Conservation (phyloP, 108 stramenopile genomes). For the Discostella pseudostelligera region DNA sequence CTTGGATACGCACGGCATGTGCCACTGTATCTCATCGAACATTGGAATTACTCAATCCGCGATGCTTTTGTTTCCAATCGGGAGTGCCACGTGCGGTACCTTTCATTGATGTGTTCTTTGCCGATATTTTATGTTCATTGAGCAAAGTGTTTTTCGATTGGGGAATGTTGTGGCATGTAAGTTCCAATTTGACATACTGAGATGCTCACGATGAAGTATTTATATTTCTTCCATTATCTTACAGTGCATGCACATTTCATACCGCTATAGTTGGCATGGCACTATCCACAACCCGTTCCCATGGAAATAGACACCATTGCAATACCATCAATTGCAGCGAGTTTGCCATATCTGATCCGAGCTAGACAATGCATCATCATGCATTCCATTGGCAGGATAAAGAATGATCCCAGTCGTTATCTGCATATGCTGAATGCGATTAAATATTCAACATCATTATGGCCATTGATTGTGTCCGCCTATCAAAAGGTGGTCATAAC, state of each 20-base stretch:
- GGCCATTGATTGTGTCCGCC: constrained; percentile 72
- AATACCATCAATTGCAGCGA: constrained; percentile 68
- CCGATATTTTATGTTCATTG: constrained; percentile 84
- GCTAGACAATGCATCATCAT: constrained; percentile 84
- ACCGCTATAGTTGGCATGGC: constrained; percentile 60
- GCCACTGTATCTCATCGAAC: constrained; percentile 59
- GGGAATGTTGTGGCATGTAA: constrained; percentile 74
- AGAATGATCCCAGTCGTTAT: constrained; percentile 67
- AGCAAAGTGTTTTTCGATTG: constrained; percentile 89
- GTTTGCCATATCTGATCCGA: constrained; percentile 78
- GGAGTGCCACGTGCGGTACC: constrained; percentile 64
- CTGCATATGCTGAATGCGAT: constrained; percentile 81
- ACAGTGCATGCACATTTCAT: no score
- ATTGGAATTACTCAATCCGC: constrained; percentile 70
- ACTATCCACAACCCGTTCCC: constrained; percentile 80
- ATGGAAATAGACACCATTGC: constrained; percentile 64
- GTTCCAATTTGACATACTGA: background rate
- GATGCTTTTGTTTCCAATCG: constrained; percentile 57
- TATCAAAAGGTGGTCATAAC: constrained; percentile 68
- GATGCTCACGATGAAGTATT: no score
- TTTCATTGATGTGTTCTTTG: constrained; percentile 85
- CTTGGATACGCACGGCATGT: constrained; percentile 64
- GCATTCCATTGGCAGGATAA: constrained; percentile 65
- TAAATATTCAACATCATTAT: constrained; percentile 79
- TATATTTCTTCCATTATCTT: no score